phyloP scores from a whole-genome alignment of 495 filamentous ascomycete genomes.

The Amorphotheca resinae region DNA sequence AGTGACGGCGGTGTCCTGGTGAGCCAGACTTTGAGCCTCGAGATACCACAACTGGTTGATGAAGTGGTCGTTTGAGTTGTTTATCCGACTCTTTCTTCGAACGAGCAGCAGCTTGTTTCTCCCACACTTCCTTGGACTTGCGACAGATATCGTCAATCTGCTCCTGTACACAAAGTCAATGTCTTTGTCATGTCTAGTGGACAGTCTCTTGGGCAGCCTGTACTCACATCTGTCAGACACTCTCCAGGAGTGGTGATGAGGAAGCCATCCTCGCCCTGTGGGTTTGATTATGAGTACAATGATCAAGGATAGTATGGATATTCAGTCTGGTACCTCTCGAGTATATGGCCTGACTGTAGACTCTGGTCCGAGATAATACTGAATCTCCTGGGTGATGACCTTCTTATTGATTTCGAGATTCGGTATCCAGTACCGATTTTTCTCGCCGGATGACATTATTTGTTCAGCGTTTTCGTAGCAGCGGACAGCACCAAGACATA shows the following conservation, averaged over 20 bases:
- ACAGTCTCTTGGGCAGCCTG: neutral
- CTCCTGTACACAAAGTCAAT: conserved; percentile 27
- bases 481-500: conserved; percentile 11
- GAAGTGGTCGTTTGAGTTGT: conserved; percentile 40
- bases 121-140: conserved; percentile 43
- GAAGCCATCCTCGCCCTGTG: conserved; percentile 44
- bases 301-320: conserved; percentile 6
- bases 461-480: conserved; percentile 5
- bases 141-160: conserved; percentile 46
- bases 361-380: conserved; percentile 42
- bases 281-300: conserved; percentile 22
- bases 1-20: neutral
- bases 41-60: conserved; percentile 38
- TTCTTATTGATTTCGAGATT: conserved; percentile 44
- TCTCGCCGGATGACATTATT: conserved; percentile 15
- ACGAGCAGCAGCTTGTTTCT: conserved; percentile 40
- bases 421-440: conserved; percentile 45
- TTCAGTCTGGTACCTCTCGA: conserved; percentile 29
- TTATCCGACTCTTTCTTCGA: conserved; percentile 33
- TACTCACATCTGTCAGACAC: conserved; percentile 43
- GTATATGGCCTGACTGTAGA: conserved; percentile 41
- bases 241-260: conserved; percentile 41
- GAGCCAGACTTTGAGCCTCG: conserved; percentile 19
- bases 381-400: conserved; percentile 43
- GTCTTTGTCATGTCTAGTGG: neutral